These are phyloP conservation scores for Phytophthora chlamydospora DNA, from an alignment of 352 stramenopile species.

Conservation along the genomic window DNA sequence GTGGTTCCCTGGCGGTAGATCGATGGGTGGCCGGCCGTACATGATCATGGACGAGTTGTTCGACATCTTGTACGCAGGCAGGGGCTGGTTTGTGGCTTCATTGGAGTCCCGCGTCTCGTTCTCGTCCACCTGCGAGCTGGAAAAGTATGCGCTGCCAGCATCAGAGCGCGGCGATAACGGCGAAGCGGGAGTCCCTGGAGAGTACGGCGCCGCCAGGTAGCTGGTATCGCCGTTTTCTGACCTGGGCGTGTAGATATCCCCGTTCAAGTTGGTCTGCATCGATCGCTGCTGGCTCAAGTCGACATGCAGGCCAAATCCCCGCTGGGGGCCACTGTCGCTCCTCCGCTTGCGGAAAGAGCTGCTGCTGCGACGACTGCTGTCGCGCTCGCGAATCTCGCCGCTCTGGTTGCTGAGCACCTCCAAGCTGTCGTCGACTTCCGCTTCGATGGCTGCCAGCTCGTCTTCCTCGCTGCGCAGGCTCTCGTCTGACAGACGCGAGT, in stretches of 20 bases:
- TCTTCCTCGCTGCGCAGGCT: conserved; percentile 72
- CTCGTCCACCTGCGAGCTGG: conserved; percentile 45
- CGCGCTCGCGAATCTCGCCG: conserved; percentile 55
- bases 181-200: conserved; percentile 38
- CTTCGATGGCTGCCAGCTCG: conserved; percentile 71
- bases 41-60: conserved; percentile 67
- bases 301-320: conserved; percentile 72
- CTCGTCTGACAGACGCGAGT: conserved; percentile 55
- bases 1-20: conserved; percentile 27
- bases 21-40: conserved; percentile 52
- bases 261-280: conserved; percentile 22
- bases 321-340: conserved; percentile 32
- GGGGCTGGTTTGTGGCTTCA: conserved; percentile 43
- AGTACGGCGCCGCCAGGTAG: conserved; percentile 62
- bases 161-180: conserved; percentile 63
- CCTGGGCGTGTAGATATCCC: conserved; percentile 38
- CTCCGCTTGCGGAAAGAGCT: conserved; percentile 34
- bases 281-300: conserved; percentile 46
- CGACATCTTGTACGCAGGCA: conserved; percentile 42
- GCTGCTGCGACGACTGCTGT: conserved; percentile 43
- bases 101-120: conserved; percentile 33
- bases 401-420: conserved; percentile 80
- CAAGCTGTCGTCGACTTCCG: conserved; percentile 80
- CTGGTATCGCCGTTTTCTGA: conserved; percentile 46
- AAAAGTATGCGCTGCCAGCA: conserved; percentile 65